phyloP scores from a whole-genome alignment of 768 basidiomycete species.

The Tricholoma saponaceum region DNA sequence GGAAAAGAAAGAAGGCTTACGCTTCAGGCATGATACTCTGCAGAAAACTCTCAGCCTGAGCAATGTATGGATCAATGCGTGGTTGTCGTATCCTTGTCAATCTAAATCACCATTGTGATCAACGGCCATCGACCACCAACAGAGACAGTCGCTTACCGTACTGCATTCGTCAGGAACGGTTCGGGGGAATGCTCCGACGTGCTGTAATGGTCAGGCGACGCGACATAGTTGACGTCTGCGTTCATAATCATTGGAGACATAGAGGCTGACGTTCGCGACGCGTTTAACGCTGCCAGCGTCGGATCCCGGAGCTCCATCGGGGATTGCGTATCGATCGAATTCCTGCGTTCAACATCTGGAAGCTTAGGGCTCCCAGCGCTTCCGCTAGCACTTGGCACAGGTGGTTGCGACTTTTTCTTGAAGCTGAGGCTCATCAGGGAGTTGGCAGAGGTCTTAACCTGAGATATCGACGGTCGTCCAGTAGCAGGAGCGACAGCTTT shows the following conservation, averaged over 20 bases:
- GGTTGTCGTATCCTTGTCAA: neutral
- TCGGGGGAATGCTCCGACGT: neutral
- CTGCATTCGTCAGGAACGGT: neutral
- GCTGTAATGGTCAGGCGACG: slow-evolving; percentile 4
- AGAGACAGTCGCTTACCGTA: neutral
- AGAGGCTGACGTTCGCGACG: slow-evolving; percentile 1
- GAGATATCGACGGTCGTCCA: slow-evolving; percentile 1
- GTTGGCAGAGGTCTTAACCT: slow-evolving; percentile 3
- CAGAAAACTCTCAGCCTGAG: slow-evolving; percentile 11
- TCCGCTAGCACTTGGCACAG: slow-evolving; percentile 1
- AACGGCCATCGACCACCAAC: neutral
- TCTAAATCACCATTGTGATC: neutral
- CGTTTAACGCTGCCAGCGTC: slow-evolving; percentile 18
- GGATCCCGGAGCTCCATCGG: slow-evolving; percentile 8
- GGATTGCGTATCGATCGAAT: neutral
- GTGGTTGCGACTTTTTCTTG: slow-evolving; percentile 32
- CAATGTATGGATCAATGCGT: neutral
- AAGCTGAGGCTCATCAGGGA: slow-evolving; percentile 33
- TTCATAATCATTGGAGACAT: slow-evolving; percentile 2
- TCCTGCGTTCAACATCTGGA: neutral
- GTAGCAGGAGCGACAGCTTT: slow-evolving; percentile 23
- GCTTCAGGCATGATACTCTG: slow-evolving; percentile 14
- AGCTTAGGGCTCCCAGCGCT: neutral
- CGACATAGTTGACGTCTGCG: neutral
- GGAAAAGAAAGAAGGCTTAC: slow-evolving; percentile 7